Conservation (phyloP, 208 protist species). For the Kentomonas sorsogonicus region DNA sequence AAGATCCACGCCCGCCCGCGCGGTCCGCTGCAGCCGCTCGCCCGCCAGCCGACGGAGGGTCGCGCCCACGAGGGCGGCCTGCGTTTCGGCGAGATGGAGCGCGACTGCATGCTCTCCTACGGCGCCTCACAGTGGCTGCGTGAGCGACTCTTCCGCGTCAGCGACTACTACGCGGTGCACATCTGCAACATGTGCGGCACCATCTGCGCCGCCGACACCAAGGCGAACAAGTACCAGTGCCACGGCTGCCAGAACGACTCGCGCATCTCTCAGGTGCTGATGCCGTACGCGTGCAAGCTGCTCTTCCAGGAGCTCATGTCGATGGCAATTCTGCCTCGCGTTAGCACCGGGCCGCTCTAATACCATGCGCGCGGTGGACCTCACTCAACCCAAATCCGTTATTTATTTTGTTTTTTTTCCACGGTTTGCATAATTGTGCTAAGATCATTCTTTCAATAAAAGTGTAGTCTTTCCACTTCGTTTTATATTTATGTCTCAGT, state of each 20-base stretch:
- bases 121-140: conserved; percentile 93
- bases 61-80: conserved; percentile 97
- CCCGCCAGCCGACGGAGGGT: conserved; percentile 99
- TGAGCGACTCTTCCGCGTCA: conserved; percentile 96
- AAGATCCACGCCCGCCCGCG: conserved; percentile 98
- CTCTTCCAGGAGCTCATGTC: conserved; percentile 99
- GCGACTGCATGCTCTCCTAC: conserved; percentile 98
- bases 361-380: neutral
- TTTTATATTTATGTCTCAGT: no score
- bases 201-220: conserved; percentile 59
- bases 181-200: conserved; percentile 93
- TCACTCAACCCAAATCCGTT: neutral
- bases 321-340: conserved; percentile 93
- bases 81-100: conserved; percentile 99
- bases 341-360: conserved; percentile 37
- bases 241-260: conserved; percentile 96
- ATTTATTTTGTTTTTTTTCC: conserved; percentile 6
- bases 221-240: conserved; percentile 66
- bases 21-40: conserved; percentile 93
- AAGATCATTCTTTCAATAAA: neutral
- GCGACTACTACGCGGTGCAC: conserved; percentile 95
- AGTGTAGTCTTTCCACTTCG: neutral
- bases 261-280: conserved; percentile 86
- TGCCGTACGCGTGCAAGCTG: conserved; percentile 99
- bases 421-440: neutral